Evolutionary conservation across 2,329 filamentous ascomycete genomes (phyloP).

Genomic region (Blastomyces gilchristii): DNA sequence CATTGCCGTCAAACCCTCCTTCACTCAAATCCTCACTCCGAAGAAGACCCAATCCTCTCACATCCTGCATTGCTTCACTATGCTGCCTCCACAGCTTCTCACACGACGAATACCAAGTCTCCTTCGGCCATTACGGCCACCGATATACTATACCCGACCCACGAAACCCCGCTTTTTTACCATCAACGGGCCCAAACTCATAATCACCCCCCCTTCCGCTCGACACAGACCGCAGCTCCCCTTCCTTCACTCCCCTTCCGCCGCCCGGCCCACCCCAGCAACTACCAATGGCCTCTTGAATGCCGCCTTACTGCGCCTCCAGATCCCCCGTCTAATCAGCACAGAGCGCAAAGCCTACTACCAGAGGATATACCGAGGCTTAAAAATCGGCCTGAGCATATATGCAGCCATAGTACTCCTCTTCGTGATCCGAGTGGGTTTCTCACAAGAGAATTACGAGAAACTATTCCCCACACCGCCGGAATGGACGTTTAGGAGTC

Average conservation of each 20-base stretch:
- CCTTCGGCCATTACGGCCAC: slow-evolving; percentile 29
- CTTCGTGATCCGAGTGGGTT: slow-evolving; percentile 51
- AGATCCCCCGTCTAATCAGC: slow-evolving; percentile 40
- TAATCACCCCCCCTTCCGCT: slow-evolving; percentile 40
- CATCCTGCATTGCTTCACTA: slow-evolving; percentile 12
- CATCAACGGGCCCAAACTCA: slow-evolving; percentile 44
- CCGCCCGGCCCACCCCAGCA: slow-evolving; percentile 44
- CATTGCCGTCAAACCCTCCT: neutral
- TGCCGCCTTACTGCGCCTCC: slow-evolving; percentile 19
- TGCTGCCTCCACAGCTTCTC: slow-evolving; percentile 28
- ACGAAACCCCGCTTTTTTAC: slow-evolving; percentile 45
- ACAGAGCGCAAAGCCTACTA: slow-evolving; percentile 49
- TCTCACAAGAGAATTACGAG: slow-evolving; percentile 67
- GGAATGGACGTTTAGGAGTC: slow-evolving; percentile 66
- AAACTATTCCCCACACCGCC: slow-evolving; percentile 66
- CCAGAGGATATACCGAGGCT: slow-evolving; percentile 58
- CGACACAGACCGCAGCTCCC: slow-evolving; percentile 50
- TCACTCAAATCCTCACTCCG: neutral
- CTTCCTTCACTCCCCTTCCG: slow-evolving; percentile 50
- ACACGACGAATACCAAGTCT: slow-evolving; percentile 33
- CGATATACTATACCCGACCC: slow-evolving; percentile 18
- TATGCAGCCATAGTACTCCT: slow-evolving; percentile 55
- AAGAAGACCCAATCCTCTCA: slow-evolving; percentile 33
- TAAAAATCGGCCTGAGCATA: slow-evolving; percentile 60
- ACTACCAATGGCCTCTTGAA: slow-evolving; percentile 27